A percentile compares a stretch with the other conserved stretches of the same genome.
Conservation (phyloP, 2,329 filamentous ascomycete species). For the Fusarium buharicum region DNA sequence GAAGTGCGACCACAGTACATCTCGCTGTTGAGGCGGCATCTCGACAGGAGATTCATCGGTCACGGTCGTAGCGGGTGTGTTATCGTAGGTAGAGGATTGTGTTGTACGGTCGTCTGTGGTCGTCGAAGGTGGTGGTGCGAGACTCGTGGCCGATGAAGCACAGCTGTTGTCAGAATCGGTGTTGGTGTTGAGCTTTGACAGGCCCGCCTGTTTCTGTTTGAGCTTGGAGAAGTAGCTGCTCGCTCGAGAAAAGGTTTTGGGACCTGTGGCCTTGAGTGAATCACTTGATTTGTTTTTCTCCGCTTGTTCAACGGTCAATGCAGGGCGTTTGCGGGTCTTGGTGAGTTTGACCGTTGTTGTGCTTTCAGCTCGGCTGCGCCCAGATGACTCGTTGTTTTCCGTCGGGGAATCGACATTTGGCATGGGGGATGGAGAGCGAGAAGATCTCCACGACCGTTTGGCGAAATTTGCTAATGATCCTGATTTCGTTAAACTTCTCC, state of each 20-base stretch:
- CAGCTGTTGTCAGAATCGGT: constrained; percentile 57
- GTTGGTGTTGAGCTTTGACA: constrained; percentile 53
- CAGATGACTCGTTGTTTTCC: constrained; percentile 35
- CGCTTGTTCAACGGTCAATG: constrained; percentile 44
- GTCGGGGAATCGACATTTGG: constrained; percentile 43
- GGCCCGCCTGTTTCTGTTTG: constrained; percentile 55
- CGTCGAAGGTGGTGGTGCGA: constrained; percentile 55
- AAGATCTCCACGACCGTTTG: constrained; percentile 63
- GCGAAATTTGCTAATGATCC: constrained; percentile 63
- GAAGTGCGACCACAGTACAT: constrained; percentile 66
- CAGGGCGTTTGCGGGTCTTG: constrained; percentile 46
- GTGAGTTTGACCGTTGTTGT: constrained; percentile 40
- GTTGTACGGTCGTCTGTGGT: constrained; percentile 52
- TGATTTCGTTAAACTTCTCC: constrained; percentile 54
- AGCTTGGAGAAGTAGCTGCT: constrained; percentile 63
- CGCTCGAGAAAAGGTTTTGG: constrained; percentile 56
- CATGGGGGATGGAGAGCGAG: constrained; percentile 61
- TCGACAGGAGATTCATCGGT: constrained; percentile 60
- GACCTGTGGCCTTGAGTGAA: constrained; percentile 50
- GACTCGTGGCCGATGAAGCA: constrained; percentile 59
- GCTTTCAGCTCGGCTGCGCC: constrained; percentile 42
- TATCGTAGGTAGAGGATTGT: constrained; percentile 54
- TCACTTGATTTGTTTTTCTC: constrained; percentile 47
- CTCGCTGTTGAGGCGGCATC: constrained; percentile 57
- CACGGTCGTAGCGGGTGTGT: constrained; percentile 50